Percentiles rank a stretch among this genome's conserved stretches.
Evolutionary conservation across 345 rosid species (phyloP).

Genomic region (Microcos paniculata): DNA sequence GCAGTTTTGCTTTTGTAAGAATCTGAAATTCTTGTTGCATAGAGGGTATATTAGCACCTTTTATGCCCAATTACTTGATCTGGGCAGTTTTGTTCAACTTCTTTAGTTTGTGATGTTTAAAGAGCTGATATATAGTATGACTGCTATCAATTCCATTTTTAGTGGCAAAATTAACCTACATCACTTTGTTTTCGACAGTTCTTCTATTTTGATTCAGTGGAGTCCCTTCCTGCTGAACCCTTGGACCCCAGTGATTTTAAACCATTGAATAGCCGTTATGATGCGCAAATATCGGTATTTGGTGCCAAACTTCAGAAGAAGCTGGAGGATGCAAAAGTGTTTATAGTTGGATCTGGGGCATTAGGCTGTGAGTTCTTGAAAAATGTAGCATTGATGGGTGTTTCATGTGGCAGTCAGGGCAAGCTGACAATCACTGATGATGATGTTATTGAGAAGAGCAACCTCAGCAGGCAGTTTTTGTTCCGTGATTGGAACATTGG

Average conservation of each 20-base stretch:
- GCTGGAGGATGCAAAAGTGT: slow-evolving; percentile 75
- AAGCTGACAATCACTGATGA: slow-evolving; percentile 93
- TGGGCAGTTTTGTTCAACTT: neutral
- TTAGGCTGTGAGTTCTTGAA: slow-evolving; percentile 95
- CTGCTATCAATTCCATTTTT: neutral
- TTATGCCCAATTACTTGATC: neutral
- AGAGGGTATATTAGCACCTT: neutral
- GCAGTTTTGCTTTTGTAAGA: neutral
- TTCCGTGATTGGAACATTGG: slow-evolving; percentile 99
- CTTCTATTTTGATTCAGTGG: slow-evolving; percentile 90
- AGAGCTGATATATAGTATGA: neutral
- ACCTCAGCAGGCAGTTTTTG: slow-evolving; percentile 93
- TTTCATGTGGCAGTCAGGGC: slow-evolving; percentile 77
- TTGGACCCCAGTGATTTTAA: slow-evolving; percentile 61
- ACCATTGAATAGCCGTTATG: slow-evolving; percentile 76
- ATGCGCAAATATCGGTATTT: slow-evolving; percentile 94
- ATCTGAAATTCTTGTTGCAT: too few species aligned
- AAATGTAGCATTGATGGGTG: slow-evolving; percentile 94
- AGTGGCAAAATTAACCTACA: slow-evolving; percentile 9
- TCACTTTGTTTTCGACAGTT: slow-evolving; percentile 45
- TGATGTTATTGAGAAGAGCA: slow-evolving; percentile 96
- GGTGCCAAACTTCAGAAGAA: slow-evolving; percentile 90
- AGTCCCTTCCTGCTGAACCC: slow-evolving; percentile 76
- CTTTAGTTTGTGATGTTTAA: neutral
- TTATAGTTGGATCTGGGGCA: slow-evolving; percentile 92